Conservation (phyloP, 345 rosid species). For the Noccaea caerulescens region DNA sequence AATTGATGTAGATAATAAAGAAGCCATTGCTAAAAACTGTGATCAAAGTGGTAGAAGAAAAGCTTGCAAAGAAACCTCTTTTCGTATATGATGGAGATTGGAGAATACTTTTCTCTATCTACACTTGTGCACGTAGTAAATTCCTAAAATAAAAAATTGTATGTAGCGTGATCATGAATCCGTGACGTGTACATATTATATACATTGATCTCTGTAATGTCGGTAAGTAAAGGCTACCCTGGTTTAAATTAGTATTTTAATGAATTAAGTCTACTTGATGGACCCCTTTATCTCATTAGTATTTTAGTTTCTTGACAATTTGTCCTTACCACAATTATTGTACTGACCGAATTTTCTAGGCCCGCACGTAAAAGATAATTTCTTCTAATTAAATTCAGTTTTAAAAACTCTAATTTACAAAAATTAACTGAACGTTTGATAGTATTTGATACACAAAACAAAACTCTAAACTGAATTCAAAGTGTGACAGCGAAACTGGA, state of each 20-base stretch:
- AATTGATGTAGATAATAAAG: conserved; percentile 29
- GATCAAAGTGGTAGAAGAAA: conserved; percentile 20
- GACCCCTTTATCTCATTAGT: background rate
- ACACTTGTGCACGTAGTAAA: conserved; percentile 39
- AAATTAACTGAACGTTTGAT: no score
- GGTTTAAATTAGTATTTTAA: background rate
- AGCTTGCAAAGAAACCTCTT: background rate
- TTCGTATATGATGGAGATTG: conserved; percentile 19
- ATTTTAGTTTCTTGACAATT: background rate
- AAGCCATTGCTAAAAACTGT: conserved; percentile 27
- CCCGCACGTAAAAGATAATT: background rate
- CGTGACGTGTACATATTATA: conserved; percentile 18
- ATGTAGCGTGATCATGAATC: conserved; percentile 17
- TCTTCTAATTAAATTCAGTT: no score
- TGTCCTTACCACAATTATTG: background rate
- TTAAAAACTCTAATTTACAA: no score
- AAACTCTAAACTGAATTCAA: background rate
- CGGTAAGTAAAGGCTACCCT: conserved; percentile 16
- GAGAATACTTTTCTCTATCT: conserved; percentile 11
- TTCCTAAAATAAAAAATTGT: background rate
- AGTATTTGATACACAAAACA: background rate
- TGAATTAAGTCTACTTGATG: background rate
- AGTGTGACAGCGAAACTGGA: background rate
- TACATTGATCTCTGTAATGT: conserved; percentile 5
- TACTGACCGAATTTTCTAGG: background rate